phyloP scores from a whole-genome alignment of 2,329 filamentous ascomycete species.

The Monosporascus sp. region DNA sequence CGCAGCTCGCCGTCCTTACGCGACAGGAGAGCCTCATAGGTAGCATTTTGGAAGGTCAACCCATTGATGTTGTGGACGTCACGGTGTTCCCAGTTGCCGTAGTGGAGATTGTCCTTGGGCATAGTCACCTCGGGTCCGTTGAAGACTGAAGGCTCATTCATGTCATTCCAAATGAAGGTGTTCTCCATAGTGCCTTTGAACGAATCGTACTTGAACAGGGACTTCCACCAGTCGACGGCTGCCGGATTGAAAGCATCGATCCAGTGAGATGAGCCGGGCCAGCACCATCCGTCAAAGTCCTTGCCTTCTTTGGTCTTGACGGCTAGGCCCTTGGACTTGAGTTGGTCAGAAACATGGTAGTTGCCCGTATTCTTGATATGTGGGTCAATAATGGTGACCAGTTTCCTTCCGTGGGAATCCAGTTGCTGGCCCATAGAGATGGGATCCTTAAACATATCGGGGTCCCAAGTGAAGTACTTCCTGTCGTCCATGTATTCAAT shows the following conservation, averaged over 20 bases:
- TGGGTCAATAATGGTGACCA: slow-evolving; percentile 92
- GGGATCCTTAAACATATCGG: slow-evolving; percentile 80
- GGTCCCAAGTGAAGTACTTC: slow-evolving; percentile 98
- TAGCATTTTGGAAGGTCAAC: slow-evolving; percentile 92
- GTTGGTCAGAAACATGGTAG: slow-evolving; percentile 71
- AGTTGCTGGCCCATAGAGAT: slow-evolving; percentile 84
- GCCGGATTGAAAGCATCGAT: slow-evolving; percentile 94
- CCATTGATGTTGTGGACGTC: slow-evolving; percentile 96
- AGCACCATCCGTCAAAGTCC: slow-evolving; percentile 95
- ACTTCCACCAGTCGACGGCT: slow-evolving; percentile 84
- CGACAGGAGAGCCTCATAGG: slow-evolving; percentile 75
- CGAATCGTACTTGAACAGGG: slow-evolving; percentile 77
- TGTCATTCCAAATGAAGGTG: slow-evolving; percentile 97
- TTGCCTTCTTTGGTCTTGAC: slow-evolving; percentile 86
- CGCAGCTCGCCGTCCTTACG: slow-evolving; percentile 81
- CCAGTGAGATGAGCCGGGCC: slow-evolving; percentile 97
- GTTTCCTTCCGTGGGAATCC: slow-evolving; percentile 77
- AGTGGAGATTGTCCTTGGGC: slow-evolving; percentile 96
- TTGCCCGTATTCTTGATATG: slow-evolving; percentile 90
- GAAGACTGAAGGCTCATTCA: slow-evolving; percentile 99
- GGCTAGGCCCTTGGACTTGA: slow-evolving; percentile 78
- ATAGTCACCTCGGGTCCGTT: slow-evolving; percentile 97
- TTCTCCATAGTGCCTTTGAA: slow-evolving; percentile 87
- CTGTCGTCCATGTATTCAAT: slow-evolving; percentile 96
- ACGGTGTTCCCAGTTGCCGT: slow-evolving; percentile 90